These are phyloP conservation scores for Chrysosporium queenslandicum DNA, from an alignment of 2,329 filamentous ascomycete genomes.

Conservation along the genomic window DNA sequence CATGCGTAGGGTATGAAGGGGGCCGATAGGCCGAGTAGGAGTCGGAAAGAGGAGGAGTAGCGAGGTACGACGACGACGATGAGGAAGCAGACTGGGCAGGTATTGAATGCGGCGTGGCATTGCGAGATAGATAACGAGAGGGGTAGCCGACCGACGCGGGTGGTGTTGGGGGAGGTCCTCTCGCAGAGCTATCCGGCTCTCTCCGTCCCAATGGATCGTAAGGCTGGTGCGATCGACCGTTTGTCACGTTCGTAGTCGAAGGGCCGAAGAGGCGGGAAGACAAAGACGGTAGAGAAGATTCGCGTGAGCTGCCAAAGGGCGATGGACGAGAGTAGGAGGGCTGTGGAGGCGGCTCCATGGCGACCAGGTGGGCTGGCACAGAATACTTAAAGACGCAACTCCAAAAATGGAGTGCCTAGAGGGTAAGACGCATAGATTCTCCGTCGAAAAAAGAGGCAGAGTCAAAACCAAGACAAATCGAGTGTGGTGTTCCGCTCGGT, in stretches of 20 bases:
- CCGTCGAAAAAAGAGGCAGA: background rate
- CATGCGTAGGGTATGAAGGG: slow-evolving; percentile 16
- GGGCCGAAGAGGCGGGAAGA: slow-evolving; percentile 21
- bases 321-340: slow-evolving; percentile 27
- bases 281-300: slow-evolving; percentile 22
- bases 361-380: background rate
- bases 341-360: slow-evolving; percentile 6
- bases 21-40: slow-evolving; percentile 2
- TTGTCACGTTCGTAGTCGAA: slow-evolving; percentile 16
- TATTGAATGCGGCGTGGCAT: slow-evolving; percentile 9
- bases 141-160: slow-evolving; percentile 12
- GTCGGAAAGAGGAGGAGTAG: slow-evolving; percentile 16
- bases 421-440: background rate
- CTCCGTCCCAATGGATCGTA: slow-evolving; percentile 20
- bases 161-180: slow-evolving; percentile 9
- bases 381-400: background rate
- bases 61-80: slow-evolving; percentile 16
- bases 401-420: slow-evolving; percentile 6
- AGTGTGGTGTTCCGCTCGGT: background rate
- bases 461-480: background rate
- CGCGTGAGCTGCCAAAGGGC: slow-evolving; percentile 25
- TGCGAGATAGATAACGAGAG: slow-evolving; percentile 6
- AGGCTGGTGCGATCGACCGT: slow-evolving; percentile 20
- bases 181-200: slow-evolving; percentile 14
- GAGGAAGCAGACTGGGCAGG: slow-evolving; percentile 14